These are phyloP conservation scores for Podila verticillata DNA, from an alignment of 192 early-diverging fungal genomes.

Conservation along the genomic window DNA sequence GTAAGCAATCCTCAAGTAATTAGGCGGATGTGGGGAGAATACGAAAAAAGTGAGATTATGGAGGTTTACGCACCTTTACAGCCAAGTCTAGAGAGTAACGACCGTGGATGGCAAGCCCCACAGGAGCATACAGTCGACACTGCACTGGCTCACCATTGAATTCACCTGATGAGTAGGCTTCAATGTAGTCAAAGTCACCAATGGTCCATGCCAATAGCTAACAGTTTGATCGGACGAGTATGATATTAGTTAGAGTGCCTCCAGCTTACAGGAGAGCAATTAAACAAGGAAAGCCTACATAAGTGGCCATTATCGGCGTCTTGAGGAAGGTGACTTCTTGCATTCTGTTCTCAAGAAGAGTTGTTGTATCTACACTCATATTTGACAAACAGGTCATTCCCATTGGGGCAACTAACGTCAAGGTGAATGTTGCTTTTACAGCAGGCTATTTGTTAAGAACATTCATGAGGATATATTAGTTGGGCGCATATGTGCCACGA, in stretches of 20 bases:
- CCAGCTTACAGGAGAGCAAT: background rate
- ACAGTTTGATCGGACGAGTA: background rate
- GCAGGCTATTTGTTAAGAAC: slow-evolving; percentile 49
- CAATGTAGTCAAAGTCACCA: slow-evolving; percentile 58
- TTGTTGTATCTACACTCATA: slow-evolving; percentile 51
- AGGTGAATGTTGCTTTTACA: slow-evolving; percentile 64
- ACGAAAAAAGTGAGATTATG: background rate
- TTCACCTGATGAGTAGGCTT: slow-evolving; percentile 32
- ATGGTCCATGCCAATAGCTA: slow-evolving; percentile 70
- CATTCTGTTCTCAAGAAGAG: slow-evolving; percentile 31
- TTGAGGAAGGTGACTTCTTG: slow-evolving; percentile 49
- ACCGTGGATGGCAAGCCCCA: slow-evolving; percentile 49
- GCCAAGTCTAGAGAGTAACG: slow-evolving; percentile 47
- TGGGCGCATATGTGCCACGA: slow-evolving; percentile 28
- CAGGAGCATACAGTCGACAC: slow-evolving; percentile 57
- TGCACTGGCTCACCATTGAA: slow-evolving; percentile 52
- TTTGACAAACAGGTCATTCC: slow-evolving; percentile 62
- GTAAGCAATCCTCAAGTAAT: background rate
- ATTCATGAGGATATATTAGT: background rate
- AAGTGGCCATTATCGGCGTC: slow-evolving; percentile 51
- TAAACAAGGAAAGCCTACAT: slow-evolving; percentile 22
- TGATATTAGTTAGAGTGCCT: background rate
- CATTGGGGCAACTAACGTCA: slow-evolving; percentile 55
- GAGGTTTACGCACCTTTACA: slow-evolving; percentile 12
- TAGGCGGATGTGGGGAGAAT: background rate